Conservation (phyloP, 2,329 filamentous ascomycete genomes). For the Colletotrichum acutatum region DNA sequence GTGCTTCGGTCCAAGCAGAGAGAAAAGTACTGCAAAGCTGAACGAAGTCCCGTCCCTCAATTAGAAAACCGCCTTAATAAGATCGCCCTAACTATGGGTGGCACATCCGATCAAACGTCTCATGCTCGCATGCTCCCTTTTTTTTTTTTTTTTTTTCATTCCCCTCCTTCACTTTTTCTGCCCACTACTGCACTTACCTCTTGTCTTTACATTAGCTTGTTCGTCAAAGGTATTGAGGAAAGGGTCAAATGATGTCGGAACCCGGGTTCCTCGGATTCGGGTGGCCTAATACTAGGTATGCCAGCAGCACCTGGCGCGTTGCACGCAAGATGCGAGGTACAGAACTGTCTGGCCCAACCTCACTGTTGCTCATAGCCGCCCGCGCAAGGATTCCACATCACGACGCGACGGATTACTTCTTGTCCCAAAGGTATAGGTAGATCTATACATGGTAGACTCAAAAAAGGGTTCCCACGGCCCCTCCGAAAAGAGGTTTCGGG, state of each 20-base stretch:
- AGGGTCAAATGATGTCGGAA: neutral
- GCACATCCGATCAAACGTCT: conserved; percentile 34
- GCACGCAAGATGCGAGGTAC: neutral
- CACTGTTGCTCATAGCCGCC: neutral
- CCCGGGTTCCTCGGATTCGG: neutral
- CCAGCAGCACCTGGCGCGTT: neutral
- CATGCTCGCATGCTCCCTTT: neutral
- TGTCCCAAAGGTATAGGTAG: neutral
- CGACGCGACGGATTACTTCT: neutral
- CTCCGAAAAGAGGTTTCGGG: conserved; percentile 8
- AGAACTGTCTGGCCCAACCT: neutral
- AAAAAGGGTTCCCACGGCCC: neutral
- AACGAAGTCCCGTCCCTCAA: neutral
- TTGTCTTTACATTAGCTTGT: neutral
- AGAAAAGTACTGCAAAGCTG: too few species aligned
- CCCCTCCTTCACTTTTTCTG: neutral
- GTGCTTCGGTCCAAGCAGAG: conserved; percentile 28
- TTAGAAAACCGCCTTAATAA: conserved; percentile 12
- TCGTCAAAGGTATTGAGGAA: neutral
- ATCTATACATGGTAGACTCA: too few species aligned
- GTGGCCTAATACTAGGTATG: too few species aligned
- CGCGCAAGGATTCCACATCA: neutral
- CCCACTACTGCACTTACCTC: neutral
- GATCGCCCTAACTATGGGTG: conserved; percentile 21
- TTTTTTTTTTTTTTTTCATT: neutral